Base-by-base conservation (phyloP, 805 yeast genomes). In the Kluyveromyces wickerhamii region DNA sequence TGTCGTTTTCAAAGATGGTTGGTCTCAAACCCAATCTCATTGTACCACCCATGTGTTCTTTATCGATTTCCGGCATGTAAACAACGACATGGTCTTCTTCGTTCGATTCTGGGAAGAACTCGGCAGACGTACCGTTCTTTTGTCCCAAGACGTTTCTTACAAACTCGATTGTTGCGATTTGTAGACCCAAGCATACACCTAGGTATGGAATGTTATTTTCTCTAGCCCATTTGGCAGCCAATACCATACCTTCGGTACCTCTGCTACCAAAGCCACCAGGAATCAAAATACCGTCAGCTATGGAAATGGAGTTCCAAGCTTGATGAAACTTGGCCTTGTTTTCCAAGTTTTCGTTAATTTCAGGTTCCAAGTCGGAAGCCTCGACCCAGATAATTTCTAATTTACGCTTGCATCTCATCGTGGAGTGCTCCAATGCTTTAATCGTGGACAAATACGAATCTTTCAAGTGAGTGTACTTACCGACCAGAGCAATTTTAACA, bases 231-330 rank as follows among this genome's bases (percentile, higher is more conserved):
- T 84, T 81, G 36, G 96, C 94, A 40, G 97, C 98, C 24, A 84
- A 67, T 57, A 92, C 71, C 99, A 92, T 92, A 51, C 98, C 99
- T 65, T 92, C 97, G 40, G 86, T 85, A 64, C 99, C 99, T 62
- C 99, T 80, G 32, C 76, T 64, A 40, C 99, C 99, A 55, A 92
- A 92, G 1, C 99, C 99, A 57, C 99, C 99, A 25, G 99, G 98
- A 38, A 92, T 96, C 40, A 92, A 72, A 44, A 92, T 82, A 62
- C 98, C 97, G 61, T 92, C 95, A 17, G 97, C 95, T 51, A 81
- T 77, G 59, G 95, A 84, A 45, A 92, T 78, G 48, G 71, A 67
- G 52, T 86, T 89, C 99, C 98, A 92, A 35, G 97, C 95, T 61
- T 82, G 80, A 62, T 89, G 95, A 69, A 82, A 88, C 50, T 75